Conservation (phyloP, 1,284 basidiomycete species). For the Inonotus obliquus region DNA sequence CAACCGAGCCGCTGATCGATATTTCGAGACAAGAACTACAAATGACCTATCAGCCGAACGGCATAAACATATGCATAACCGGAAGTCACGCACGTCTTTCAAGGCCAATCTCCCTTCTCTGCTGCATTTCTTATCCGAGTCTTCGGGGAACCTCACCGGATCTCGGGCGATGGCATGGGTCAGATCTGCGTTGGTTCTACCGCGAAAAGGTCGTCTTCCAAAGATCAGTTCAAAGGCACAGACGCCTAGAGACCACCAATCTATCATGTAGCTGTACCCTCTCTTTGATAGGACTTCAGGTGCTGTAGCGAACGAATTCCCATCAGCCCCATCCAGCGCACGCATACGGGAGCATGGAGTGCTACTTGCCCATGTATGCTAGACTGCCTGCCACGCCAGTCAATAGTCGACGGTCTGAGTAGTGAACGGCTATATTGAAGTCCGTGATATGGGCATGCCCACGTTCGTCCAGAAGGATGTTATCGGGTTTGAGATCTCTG, state of each 20-base stretch:
- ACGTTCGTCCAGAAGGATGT: slow-evolving; percentile 91
- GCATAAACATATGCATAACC: background rate
- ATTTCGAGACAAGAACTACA: slow-evolving; percentile 66
- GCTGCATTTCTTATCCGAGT: slow-evolving; percentile 67
- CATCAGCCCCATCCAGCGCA: background rate
- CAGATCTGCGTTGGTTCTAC: slow-evolving; percentile 85
- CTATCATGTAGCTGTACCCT: slow-evolving; percentile 86
- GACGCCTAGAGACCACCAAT: slow-evolving; percentile 96
- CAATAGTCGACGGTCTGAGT: slow-evolving; percentile 74
- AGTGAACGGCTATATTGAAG: slow-evolving; percentile 98
- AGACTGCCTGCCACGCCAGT: slow-evolving; percentile 98
- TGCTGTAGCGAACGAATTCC: slow-evolving; percentile 37
- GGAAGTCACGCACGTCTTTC: slow-evolving; percentile 50
- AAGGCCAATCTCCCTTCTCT: slow-evolving; percentile 61
- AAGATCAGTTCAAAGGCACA: slow-evolving; percentile 91
- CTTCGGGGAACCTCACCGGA: slow-evolving; percentile 70
- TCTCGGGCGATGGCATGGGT: slow-evolving; percentile 86
- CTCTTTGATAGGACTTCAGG: slow-evolving; percentile 85
- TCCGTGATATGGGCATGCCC: slow-evolving; percentile 98
- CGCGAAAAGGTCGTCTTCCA: slow-evolving; percentile 87
- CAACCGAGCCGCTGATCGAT: slow-evolving; percentile 79
- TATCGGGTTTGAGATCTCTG: slow-evolving; percentile 96
- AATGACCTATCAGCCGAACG: slow-evolving; percentile 30
- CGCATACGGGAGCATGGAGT: background rate
- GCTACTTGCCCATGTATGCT: slow-evolving; percentile 84